These are phyloP conservation scores for Trichothecium sympodiale DNA, from an alignment of 2,329 filamentous ascomycete genomes.

Conservation along the genomic window DNA sequence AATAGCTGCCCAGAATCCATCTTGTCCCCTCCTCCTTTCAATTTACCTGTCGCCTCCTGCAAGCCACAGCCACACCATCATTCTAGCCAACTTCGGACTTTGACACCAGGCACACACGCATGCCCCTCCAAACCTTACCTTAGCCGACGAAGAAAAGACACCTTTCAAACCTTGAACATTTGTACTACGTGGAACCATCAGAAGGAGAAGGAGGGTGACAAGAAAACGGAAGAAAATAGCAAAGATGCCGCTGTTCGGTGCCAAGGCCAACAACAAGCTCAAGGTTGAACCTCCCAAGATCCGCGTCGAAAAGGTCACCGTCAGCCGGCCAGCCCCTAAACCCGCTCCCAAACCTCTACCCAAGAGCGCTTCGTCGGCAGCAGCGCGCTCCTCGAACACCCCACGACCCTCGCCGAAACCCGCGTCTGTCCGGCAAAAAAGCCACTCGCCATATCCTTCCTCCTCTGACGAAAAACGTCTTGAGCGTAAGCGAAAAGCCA, in stretches of 20 bases:
- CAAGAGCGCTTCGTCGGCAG: conserved; percentile 15
- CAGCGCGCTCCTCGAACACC: conserved; percentile 19
- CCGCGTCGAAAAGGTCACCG: conserved; percentile 40
- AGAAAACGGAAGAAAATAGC: not conserved
- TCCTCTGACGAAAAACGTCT: conserved; percentile 24
- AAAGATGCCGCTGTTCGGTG: conserved; percentile 24
- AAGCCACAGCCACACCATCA: no score
- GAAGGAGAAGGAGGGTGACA: no score
- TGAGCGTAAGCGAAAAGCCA: conserved; percentile 39
- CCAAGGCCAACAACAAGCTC: conserved; percentile 32
- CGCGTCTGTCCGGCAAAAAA: conserved; percentile 22
- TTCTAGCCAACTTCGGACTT: no score
- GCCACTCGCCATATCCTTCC: conserved; percentile 29
- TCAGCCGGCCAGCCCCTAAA: conserved; percentile 25
- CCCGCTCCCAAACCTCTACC: conserved; percentile 24
- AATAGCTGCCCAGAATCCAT: no score
- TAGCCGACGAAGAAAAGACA: no score
- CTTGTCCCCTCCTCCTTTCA: no score
- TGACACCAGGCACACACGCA: no score
- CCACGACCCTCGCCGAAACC: conserved; percentile 30
- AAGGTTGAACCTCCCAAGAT: conserved; percentile 39
- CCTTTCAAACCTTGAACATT: no score
- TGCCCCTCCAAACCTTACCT: no score
- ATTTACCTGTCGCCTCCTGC: no score
- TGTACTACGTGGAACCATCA: no score